Percentiles rank a stretch among this genome's conserved stretches.
These are phyloP conservation scores for Wakefieldia striispora DNA, from an alignment of 768 basidiomycete genomes.

Conservation along the genomic window DNA sequence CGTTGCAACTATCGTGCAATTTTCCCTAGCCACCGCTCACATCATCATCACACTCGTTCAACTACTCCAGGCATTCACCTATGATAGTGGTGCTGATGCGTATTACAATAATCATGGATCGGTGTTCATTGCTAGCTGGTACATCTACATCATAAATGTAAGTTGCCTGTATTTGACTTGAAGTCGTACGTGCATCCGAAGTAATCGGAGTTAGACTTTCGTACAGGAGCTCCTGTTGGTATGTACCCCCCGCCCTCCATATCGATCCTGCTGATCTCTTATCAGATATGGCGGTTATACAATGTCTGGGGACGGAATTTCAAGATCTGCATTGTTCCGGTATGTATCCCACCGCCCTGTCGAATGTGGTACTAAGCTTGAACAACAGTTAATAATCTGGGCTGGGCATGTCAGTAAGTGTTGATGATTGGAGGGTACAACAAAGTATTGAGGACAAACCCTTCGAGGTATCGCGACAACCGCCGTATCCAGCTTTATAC, in stretches of 20 bases:
- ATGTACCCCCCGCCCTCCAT: not conserved
- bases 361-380: not conserved
- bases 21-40: slow-evolving; percentile 15
- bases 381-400: slow-evolving; percentile 14
- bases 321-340: slow-evolving; percentile 14
- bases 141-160: slow-evolving; percentile 21
- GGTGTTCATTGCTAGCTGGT: slow-evolving; percentile 13
- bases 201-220: slow-evolving; percentile 7
- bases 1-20: slow-evolving; percentile 13
- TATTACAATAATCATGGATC: slow-evolving; percentile 9
- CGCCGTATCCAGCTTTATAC: slow-evolving; percentile 18
- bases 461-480: slow-evolving; percentile 12
- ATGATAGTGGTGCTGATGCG: not conserved
- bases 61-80: slow-evolving; percentile 14
- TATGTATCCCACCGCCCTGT: not conserved
- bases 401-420: slow-evolving; percentile 17
- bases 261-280: not conserved
- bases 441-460: not conserved
- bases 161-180: not conserved
- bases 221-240: slow-evolving; percentile 20
- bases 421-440: not conserved
- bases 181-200: not conserved
- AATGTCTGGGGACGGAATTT: slow-evolving; percentile 13
- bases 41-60: slow-evolving; percentile 11
- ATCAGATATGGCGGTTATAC: slow-evolving; percentile 24